Evolutionary conservation across 2,329 filamentous ascomycete genomes (phyloP).

Genomic region (Paecilomyces niveus): DNA sequence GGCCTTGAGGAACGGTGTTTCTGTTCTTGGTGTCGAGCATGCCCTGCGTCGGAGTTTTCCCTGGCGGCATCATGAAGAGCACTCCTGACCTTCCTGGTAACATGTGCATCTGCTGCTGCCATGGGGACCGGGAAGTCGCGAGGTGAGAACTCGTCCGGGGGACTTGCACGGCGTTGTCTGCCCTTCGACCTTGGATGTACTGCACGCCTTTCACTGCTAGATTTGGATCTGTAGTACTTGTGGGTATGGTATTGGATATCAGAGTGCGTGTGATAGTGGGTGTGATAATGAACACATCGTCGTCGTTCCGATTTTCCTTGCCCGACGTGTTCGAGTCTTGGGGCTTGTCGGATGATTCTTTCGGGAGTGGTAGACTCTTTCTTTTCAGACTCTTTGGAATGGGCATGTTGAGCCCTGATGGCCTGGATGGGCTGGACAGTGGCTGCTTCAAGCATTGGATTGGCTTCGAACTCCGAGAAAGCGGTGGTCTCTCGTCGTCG

Average conservation of each 20-base stretch:
- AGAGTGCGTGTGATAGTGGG: slow-evolving; percentile 37
- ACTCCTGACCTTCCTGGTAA: slow-evolving; percentile 16
- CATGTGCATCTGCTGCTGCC: slow-evolving; percentile 17
- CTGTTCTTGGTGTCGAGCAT: slow-evolving; percentile 9
- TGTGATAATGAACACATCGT: slow-evolving; percentile 31
- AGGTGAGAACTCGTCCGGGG: neutral
- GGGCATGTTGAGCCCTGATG: neutral
- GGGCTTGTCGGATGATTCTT: slow-evolving; percentile 1
- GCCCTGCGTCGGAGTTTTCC: slow-evolving; percentile 8
- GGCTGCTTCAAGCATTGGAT: slow-evolving; percentile 27
- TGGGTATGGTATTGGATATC: slow-evolving; percentile 21
- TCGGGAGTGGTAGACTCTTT: neutral
- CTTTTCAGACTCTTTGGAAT: neutral
- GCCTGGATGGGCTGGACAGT: slow-evolving; percentile 9
- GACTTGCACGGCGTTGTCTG: neutral
- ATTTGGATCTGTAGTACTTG: slow-evolving; percentile 1
- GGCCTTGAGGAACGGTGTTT: slow-evolving; percentile 4
- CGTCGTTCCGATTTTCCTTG: slow-evolving; percentile 19
- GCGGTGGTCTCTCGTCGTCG: slow-evolving; percentile 23
- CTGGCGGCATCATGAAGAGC: slow-evolving; percentile 15
- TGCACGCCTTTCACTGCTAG: neutral
- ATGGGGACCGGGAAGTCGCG: slow-evolving; percentile 14
- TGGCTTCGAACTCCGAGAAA: slow-evolving; percentile 28
- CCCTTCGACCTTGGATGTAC: neutral
- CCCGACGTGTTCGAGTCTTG: slow-evolving; percentile 4